Evolutionary conservation across 371 early-diverging fungal species (phyloP).

Genomic region (Zychaea mexicana): DNA sequence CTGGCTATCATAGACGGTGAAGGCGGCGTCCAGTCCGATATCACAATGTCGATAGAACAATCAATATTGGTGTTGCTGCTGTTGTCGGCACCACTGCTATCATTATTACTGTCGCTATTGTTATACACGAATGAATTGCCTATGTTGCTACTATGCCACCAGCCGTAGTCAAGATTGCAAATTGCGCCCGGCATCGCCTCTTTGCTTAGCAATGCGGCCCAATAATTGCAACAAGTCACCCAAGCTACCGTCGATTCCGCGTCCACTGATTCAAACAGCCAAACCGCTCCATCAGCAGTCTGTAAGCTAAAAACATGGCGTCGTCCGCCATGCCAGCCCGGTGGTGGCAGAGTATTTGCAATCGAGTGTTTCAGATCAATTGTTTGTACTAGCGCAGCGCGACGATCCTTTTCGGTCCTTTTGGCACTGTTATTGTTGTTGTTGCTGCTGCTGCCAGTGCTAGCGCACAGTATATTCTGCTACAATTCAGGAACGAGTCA

Average conservation of each 20-base stretch:
- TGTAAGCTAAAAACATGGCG: slow-evolving; percentile 34
- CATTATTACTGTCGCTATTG: neutral
- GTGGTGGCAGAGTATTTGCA: slow-evolving; percentile 24
- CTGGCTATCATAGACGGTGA: slow-evolving; percentile 28
- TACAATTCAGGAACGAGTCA: too few relatives aligned
- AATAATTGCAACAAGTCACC: slow-evolving; percentile 26
- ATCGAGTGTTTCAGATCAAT: slow-evolving; percentile 15
- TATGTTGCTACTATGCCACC: slow-evolving; percentile 16
- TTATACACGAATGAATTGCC: too few relatives aligned
- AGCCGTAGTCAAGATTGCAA: slow-evolving; percentile 40
- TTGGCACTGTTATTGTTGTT: neutral
- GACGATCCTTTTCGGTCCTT: neutral
- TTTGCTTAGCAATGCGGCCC: slow-evolving; percentile 32
- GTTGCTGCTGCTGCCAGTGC: too few relatives aligned
- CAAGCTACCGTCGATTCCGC: slow-evolving; percentile 25
- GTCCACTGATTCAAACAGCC: slow-evolving; percentile 32
- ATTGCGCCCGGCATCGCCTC: slow-evolving; percentile 31
- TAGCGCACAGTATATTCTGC: neutral
- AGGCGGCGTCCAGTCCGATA: slow-evolving; percentile 31
- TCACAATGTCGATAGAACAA: neutral
- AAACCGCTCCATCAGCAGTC: slow-evolving; percentile 29
- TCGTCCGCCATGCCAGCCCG: slow-evolving; percentile 26
- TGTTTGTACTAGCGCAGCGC: neutral
- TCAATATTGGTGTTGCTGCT: too few relatives aligned
- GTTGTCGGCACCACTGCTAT: neutral